Conservation (phyloP, 1,284 basidiomycete species). For the Ustilago nuda region DNA sequence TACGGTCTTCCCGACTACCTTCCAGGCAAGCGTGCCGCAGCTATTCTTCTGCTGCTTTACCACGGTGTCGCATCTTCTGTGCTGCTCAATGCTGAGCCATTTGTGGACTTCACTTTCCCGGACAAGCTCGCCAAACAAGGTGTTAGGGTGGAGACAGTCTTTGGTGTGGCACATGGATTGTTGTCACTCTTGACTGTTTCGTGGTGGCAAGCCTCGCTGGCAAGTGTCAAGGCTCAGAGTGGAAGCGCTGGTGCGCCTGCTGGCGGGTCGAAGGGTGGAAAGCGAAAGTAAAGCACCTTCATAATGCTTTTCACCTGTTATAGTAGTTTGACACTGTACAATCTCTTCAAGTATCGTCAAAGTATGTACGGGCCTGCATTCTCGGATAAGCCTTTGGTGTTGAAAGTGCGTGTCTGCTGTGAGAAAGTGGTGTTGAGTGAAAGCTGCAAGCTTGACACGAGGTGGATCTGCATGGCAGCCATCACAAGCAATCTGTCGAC, state of each 20-base stretch:
- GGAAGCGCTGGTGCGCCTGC: slow-evolving; percentile 2
- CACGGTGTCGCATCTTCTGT: slow-evolving; percentile 80
- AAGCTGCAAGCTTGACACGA: neutral
- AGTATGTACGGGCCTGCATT: no score
- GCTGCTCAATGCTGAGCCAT: slow-evolving; percentile 79
- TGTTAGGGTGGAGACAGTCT: slow-evolving; percentile 28
- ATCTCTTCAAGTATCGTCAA: no score
- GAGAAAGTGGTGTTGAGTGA: neutral
- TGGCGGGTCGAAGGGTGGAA: slow-evolving; percentile 9
- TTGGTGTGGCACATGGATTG: slow-evolving; percentile 46
- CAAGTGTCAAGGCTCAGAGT: slow-evolving; percentile 27
- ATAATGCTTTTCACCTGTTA: neutral
- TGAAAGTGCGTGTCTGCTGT: no score
- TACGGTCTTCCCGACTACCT: slow-evolving; percentile 75
- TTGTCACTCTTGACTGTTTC: slow-evolving; percentile 39
- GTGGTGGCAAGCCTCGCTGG: slow-evolving; percentile 50
- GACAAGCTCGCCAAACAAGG: slow-evolving; percentile 73
- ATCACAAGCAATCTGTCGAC: neutral
- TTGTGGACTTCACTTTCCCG: slow-evolving; percentile 81
- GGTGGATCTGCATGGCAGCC: neutral
- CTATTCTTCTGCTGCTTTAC: slow-evolving; percentile 80
- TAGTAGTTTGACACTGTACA: neutral
- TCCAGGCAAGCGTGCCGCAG: slow-evolving; percentile 83
- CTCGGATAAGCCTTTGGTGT: neutral
- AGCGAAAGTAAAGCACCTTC: slow-evolving; percentile 22